phyloP scores from a whole-genome alignment of 148 eudicot species.

The Suaeda aralocaspica region DNA sequence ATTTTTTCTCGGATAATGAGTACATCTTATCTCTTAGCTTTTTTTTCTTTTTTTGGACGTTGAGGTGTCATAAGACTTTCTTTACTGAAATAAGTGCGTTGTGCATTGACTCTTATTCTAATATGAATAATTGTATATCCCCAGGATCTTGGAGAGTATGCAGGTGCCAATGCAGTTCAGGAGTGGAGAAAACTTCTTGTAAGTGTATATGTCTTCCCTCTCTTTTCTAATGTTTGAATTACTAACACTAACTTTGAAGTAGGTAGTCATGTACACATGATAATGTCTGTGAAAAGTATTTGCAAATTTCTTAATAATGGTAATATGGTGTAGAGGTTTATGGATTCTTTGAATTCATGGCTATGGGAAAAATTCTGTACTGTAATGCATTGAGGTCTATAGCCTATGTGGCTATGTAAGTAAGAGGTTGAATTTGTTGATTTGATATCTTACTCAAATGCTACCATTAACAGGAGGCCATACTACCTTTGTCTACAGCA shows the following conservation, averaged over 20 bases:
- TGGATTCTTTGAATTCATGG: background rate
- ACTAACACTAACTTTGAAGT: background rate
- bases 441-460: background rate
- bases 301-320: background rate
- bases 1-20: too few relatives aligned
- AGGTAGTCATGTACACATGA: background rate
- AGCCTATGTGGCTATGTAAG: background rate
- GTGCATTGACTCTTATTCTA: background rate
- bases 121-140: conserved; percentile 6
- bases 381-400: background rate
- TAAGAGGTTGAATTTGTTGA: background rate
- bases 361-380: background rate
- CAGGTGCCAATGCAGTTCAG: conserved; percentile 64
- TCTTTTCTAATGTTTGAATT: background rate
- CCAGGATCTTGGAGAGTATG: conserved; percentile 86
- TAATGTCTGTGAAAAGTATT: background rate
- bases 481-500: conserved; percentile 84
- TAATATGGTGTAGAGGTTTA: too few relatives aligned
- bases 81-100: background rate
- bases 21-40: background rate
- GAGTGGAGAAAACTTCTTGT: conserved; percentile 97
- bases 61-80: background rate
- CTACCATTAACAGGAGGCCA: conserved; percentile 60
- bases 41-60: background rate
- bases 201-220: conserved; percentile 33